Base-by-base conservation (phyloP, 306 rosid species). In the Prunus persica region DNA sequence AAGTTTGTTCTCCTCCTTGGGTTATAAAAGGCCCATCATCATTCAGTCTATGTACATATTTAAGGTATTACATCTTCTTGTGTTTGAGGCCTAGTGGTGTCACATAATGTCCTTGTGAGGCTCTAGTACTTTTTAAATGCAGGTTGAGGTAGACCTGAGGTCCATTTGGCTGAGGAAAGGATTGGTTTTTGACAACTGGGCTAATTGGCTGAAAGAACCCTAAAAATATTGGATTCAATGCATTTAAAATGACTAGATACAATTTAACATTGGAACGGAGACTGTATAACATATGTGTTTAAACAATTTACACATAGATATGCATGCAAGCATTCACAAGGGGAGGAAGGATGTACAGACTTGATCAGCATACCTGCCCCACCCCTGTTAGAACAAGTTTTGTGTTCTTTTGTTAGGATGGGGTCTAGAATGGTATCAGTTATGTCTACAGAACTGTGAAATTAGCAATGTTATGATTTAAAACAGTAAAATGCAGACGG, bases 11-110 rank as follows among this genome's bases (percentile, higher is more conserved):
- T 18, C 47, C 74, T 95, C 97, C 58, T 87, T 95, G 79, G 91
- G 87, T 71, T 95, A 92, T 89, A 88, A 86, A 89, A 88, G 89
- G 76, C 99, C 97, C 8, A 87, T 79, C 68, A 46, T 82, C 76
- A 76, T 90, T 86, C 98, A 95, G 89, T 92, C 98, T 49, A 92
- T 95, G 99, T 92, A 95, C 85, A 87, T 95, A 80, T 95, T 92
- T 80, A 92, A 95, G 99, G 99, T 95, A 83, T 50, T 63, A 22
- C 67, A n/a, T 64, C 25, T 56, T 74, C 32, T 73, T 30, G 28
- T 12, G 24, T 71, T 19, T 7, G 69, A 12, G 8, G 58, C 46
- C 43, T 45, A 9, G 63, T 61, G 56, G 19, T 51, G 45, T 62
- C 65, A 30, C 28, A 61, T 76, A 2, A 13, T 24, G 57, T 66